Evolutionary conservation across 225 moss, liverwort and hornwort species (phyloP).

Genomic region (Takakia lepidozioides): DNA sequence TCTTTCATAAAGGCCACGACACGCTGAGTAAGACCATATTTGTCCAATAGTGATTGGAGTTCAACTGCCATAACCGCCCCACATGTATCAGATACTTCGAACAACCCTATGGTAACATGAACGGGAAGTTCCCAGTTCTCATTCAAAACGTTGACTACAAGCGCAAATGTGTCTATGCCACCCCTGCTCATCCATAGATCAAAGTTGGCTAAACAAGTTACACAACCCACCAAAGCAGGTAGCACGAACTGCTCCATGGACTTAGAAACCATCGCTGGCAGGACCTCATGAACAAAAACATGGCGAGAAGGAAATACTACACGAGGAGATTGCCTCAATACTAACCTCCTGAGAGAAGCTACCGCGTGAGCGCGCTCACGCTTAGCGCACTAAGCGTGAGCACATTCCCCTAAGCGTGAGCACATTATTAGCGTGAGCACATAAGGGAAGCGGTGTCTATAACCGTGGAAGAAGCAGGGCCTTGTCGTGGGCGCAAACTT

Average conservation of each 20-base stretch:
- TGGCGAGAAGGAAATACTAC: not conserved
- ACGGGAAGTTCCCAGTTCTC: not conserved
- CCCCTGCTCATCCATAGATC: too few relatives aligned
- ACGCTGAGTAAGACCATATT: not conserved
- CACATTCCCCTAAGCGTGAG: too few relatives aligned
- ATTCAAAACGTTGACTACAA: not conserved
- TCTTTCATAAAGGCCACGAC: not conserved
- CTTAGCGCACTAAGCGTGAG: too few relatives aligned
- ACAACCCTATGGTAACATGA: not conserved
- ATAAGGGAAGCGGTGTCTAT: too few relatives aligned
- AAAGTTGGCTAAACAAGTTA: not conserved
- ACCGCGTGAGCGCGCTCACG: too few relatives aligned
- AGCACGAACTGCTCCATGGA: not conserved
- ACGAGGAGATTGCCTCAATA: not conserved
- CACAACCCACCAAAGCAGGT: not conserved
- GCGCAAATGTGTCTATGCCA: constrained; percentile 1
- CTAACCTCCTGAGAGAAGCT: constrained; percentile 1
- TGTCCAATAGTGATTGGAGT: not conserved
- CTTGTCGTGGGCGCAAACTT: too few relatives aligned
- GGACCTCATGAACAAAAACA: not conserved
- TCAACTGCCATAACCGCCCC: not conserved
- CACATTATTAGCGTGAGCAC: too few relatives aligned
- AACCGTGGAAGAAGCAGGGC: too few relatives aligned
- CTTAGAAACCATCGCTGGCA: not conserved
- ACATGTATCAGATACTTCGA: not conserved